A percentile compares a stretch with the other conserved stretches of the same genome.
Evolutionary conservation across 129 eudicot genomes (phyloP).

Genomic region (Solidago caesia): DNA sequence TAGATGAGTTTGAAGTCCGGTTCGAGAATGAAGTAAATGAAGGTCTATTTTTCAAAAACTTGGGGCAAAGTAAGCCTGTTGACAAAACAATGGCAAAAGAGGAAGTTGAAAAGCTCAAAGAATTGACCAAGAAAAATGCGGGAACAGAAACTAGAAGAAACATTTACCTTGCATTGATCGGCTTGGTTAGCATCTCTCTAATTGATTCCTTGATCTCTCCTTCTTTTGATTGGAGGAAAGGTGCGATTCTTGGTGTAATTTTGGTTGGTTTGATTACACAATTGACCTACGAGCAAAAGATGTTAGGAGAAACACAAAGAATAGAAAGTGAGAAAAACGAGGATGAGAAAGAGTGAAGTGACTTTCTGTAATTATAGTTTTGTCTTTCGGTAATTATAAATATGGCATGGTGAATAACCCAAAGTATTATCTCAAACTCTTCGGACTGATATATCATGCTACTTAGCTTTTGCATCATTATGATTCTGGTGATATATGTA

Average conservation of each 20-base stretch:
- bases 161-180: slow-evolving; percentile 73
- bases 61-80: slow-evolving; percentile 38
- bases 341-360: slow-evolving; percentile 44
- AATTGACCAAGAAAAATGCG: slow-evolving; percentile 48
- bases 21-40: slow-evolving; percentile 64
- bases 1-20: slow-evolving; percentile 70
- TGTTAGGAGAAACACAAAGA: slow-evolving; percentile 47
- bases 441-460: slow-evolving; percentile 75
- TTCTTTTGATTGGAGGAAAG: slow-evolving; percentile 62
- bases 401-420: slow-evolving; percentile 86
- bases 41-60: slow-evolving; percentile 72
- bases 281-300: slow-evolving; percentile 68
- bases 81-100: slow-evolving; percentile 55
- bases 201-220: slow-evolving; percentile 50
- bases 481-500: slow-evolving; percentile 46
- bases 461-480: slow-evolving; percentile 57
- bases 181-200: slow-evolving; percentile 54
- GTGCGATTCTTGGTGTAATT: slow-evolving; percentile 59
- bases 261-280: slow-evolving; percentile 66
- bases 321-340: slow-evolving; percentile 34
- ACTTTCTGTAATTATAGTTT: slow-evolving; percentile 3
- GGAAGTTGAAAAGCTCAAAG: slow-evolving; percentile 46
- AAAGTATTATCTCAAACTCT: slow-evolving; percentile 47
- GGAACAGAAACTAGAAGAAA: slow-evolving; percentile 62
- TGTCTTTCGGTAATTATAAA: slow-evolving; percentile 15